Conservation (phyloP, 2,329 filamentous ascomycete genomes). For the Cladosporium phlei region DNA sequence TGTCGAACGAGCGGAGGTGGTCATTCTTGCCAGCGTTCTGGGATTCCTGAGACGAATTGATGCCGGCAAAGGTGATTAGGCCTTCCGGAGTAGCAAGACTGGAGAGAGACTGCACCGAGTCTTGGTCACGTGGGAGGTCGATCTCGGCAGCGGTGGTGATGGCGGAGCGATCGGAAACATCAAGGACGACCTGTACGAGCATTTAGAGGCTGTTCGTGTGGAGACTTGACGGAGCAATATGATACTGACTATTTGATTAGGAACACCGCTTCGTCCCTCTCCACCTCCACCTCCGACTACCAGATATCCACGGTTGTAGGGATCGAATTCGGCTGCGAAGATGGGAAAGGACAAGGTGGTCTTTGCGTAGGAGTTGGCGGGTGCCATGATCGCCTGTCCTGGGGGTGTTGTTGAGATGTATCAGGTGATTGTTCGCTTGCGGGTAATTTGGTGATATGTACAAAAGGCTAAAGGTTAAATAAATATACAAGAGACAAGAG, state of each 20-base stretch:
- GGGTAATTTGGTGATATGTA: too few species aligned
- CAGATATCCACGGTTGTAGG: conserved; percentile 67
- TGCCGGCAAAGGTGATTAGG: conserved; percentile 61
- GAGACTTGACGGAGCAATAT: not conserved
- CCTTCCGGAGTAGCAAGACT: conserved; percentile 58
- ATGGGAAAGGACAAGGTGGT: conserved; percentile 74
- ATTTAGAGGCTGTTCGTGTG: not conserved
- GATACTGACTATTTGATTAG: conserved; percentile 73
- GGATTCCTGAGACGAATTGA: conserved; percentile 74
- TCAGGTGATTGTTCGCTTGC: too few species aligned
- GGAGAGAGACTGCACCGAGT: conserved; percentile 80
- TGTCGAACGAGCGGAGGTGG: conserved; percentile 72
- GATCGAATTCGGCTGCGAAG: conserved; percentile 84
- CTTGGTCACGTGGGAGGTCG: conserved; percentile 76
- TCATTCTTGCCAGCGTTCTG: conserved; percentile 73
- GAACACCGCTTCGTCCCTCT: conserved; percentile 71
- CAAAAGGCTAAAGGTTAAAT: too few species aligned
- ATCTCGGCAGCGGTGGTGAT: conserved; percentile 64
- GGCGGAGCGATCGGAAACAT: conserved; percentile 63
- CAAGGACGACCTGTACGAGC: conserved; percentile 58
- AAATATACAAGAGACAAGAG: not conserved
- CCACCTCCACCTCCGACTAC: conserved; percentile 86
- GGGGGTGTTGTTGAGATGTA: too few species aligned
- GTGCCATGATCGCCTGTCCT: conserved; percentile 3
- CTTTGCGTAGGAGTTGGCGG: conserved; percentile 48